Evolutionary conservation across 148 eudicot genomes (phyloP), one percentile per base, ranked within the genome.

Genomic region (Vaccinium vitisidaea): DNA sequence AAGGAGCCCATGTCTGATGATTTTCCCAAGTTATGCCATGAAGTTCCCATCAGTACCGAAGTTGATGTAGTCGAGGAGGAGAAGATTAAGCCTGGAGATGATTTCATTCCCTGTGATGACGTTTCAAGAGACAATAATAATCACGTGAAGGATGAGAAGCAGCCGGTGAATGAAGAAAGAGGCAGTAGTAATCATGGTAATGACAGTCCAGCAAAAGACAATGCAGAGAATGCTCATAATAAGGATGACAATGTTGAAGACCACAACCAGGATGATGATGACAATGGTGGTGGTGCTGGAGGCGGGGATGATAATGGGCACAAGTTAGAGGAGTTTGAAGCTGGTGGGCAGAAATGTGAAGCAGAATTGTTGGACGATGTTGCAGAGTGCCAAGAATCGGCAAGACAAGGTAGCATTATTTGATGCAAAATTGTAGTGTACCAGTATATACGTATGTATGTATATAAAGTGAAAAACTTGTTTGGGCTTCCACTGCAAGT

Each of bases 1-100:
- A 90, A 89, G 81, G 92, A 90, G 83, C 86, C 86, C 71, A 81
- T 89, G 79, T 83, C 87, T 50, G 89, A 84, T 69, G 85, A 56
- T 82, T 82, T 87, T 39, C 88, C 86, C 8, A 67, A 77, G n/a
- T 83, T 79, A 19, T 39, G 80, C 63, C 69, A 86, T 73, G 87
- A 84, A 83, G 43, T 74, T 69, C 80, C 86, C 75, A 85, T 85
- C n/a, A 49, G 67, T 82, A 77, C 73, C 83, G 58, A 89, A 85
- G 85, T 83, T 25, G 67, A 61, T 82, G 81, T 80, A 21, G 86
- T 86, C 55, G 88, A 89, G 61, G 88, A 88, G 79, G 89, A 86
- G 77, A 84, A 67, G 74, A 55, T 48, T 36, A 89, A 84, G 12
- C 27, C 32, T 18, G 77, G 87, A 78, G 86, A 78, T 67, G 87